Evolutionary conservation across 805 yeast genomes (phyloP).

Genomic region (Citeromyces matritensis): DNA sequence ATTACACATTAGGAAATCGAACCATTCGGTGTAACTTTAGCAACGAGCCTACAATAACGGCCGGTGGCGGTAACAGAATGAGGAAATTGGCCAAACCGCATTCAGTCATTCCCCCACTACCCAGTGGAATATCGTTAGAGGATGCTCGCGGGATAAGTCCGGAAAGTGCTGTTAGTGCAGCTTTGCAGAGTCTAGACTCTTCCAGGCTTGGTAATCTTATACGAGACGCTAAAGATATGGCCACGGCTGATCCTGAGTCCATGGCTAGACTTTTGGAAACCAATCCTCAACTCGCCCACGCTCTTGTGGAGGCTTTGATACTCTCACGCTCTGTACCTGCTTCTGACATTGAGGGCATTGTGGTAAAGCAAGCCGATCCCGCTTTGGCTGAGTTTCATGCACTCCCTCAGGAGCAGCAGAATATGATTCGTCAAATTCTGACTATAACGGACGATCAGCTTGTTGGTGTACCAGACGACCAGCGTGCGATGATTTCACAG

Average conservation of each 20-base stretch:
- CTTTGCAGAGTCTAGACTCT: slow-evolving; percentile 30
- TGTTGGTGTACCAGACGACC: slow-evolving; percentile 31
- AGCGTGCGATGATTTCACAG: slow-evolving; percentile 20
- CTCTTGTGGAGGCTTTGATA: slow-evolving; percentile 61
- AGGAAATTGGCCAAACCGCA: slow-evolving; percentile 9
- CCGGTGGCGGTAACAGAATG: not conserved
- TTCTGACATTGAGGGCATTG: slow-evolving; percentile 9
- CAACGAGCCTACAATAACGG: not conserved
- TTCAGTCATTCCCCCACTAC: slow-evolving; percentile 30
- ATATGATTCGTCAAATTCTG: slow-evolving; percentile 34
- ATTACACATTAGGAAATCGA: slow-evolving; percentile 61
- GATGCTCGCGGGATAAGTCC: slow-evolving; percentile 14
- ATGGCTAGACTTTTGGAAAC: slow-evolving; percentile 45
- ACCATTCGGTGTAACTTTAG: slow-evolving; percentile 63
- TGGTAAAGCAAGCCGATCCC: slow-evolving; percentile 5
- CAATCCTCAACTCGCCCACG: slow-evolving; percentile 74
- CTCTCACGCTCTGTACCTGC: slow-evolving; percentile 15
- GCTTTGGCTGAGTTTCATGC: too few species aligned
- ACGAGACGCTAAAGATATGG: slow-evolving; percentile 44
- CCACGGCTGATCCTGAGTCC: slow-evolving; percentile 36
- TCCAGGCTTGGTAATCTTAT: slow-evolving; percentile 31
- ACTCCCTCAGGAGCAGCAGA: slow-evolving; percentile 21
- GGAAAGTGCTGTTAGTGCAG: slow-evolving; percentile 26
- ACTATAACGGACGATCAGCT: slow-evolving; percentile 37
- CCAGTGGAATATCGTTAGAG: slow-evolving; percentile 32